A percentile compares a stretch with the other conserved stretches of the same genome.
Conservation (phyloP, 2,329 filamentous ascomycete genomes). For the Rhynchosporium graminicola region DNA sequence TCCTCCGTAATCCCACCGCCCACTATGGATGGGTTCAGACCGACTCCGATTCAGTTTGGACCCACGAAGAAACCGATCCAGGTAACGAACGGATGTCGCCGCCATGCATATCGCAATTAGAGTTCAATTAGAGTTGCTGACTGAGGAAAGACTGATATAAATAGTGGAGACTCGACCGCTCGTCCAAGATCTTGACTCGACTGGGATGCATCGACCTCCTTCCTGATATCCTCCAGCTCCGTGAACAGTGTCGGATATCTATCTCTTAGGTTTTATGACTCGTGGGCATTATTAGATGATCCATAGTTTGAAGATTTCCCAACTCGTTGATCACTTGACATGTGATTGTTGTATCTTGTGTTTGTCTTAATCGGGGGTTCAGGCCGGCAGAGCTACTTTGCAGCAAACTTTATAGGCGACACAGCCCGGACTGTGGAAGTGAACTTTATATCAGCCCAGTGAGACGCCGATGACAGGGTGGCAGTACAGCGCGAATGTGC, state of each 20-base stretch:
- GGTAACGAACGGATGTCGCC: neutral
- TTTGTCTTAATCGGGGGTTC: neutral
- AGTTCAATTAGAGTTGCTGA: neutral
- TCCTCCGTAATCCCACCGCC: too few species aligned
- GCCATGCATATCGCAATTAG: constrained; percentile 2
- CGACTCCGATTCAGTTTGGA: too few species aligned
- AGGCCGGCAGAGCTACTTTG: neutral
- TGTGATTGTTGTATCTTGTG: neutral
- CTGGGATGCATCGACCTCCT: neutral
- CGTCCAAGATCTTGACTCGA: neutral
- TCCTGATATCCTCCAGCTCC: neutral
- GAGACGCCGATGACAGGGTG: neutral
- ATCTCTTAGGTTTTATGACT: too few species aligned
- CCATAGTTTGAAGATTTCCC: too few species aligned
- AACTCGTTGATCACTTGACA: neutral
- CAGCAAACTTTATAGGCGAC: neutral
- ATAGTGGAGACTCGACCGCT: neutral
- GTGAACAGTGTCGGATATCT: too few species aligned
- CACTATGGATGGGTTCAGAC: too few species aligned
- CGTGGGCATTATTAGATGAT: too few species aligned
- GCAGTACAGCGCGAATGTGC: too few species aligned
- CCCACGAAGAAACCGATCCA: neutral
- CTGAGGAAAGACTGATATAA: neutral
- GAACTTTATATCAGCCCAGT: neutral
- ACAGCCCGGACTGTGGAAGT: neutral